phyloP scores from a whole-genome alignment of 1,284 basidiomycete species.

The Spongiforma sp. region DNA sequence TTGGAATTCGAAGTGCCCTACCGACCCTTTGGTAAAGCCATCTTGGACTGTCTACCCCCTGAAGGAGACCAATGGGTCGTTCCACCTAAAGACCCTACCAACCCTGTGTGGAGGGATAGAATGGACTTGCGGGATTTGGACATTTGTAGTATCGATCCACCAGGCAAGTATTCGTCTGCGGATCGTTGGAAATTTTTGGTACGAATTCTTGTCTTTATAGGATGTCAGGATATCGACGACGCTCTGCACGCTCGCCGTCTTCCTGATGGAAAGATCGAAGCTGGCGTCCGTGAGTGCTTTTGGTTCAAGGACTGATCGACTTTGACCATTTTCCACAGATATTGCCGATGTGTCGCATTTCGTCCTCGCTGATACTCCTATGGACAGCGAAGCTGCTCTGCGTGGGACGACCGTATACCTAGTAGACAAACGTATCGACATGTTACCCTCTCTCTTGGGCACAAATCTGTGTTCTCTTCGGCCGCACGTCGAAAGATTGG shows the following conservation, averaged over 20 bases:
- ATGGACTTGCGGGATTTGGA: slow-evolving; percentile 88
- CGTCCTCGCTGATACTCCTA: slow-evolving; percentile 91
- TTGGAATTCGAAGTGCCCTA: slow-evolving; percentile 98
- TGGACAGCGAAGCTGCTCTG: slow-evolving; percentile 96
- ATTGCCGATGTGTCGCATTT: slow-evolving; percentile 99
- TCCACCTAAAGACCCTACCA: slow-evolving; percentile 68
- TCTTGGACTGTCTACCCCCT: slow-evolving; percentile 88
- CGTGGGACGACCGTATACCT: slow-evolving; percentile 98
- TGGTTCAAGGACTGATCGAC: background rate
- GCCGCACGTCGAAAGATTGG: slow-evolving; percentile 92
- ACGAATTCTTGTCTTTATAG: slow-evolving; percentile 43
- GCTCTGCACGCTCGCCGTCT: slow-evolving; percentile 93
- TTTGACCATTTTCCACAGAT: slow-evolving; percentile 54
- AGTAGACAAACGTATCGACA: slow-evolving; percentile 99
- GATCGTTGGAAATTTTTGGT: background rate
- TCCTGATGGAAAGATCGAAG: slow-evolving; percentile 96
- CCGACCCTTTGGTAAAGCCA: slow-evolving; percentile 94
- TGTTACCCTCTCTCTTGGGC: slow-evolving; percentile 94
- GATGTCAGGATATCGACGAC: slow-evolving; percentile 99
- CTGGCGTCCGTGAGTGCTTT: slow-evolving; percentile 89
- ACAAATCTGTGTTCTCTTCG: slow-evolving; percentile 97
- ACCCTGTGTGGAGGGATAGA: slow-evolving; percentile 81
- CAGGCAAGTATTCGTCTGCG: slow-evolving; percentile 52
- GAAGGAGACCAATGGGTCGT: slow-evolving; percentile 97
- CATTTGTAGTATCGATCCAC: slow-evolving; percentile 98